Base-by-base conservation (phyloP, 768 basidiomycete genomes). In the Termitomyces heimii region DNA sequence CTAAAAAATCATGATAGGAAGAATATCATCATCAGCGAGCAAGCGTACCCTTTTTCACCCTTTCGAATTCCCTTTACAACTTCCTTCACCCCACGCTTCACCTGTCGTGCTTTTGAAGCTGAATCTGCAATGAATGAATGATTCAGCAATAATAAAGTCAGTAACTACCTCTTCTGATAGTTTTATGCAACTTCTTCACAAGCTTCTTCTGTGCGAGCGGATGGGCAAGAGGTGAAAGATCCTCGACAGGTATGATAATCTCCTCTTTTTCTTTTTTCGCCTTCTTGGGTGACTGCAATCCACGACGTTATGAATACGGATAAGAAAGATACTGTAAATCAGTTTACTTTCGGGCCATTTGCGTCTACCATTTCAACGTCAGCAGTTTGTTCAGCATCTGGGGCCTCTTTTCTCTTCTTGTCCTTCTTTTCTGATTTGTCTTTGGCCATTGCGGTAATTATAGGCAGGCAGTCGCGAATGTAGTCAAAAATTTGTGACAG, bases 21-120 rank as follows among this genome's bases (percentile, higher is more conserved):
- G 50, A 8, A 2, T 5, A 37, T 37, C 18, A 29, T 18, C 32
- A 45, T 20, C 32, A 45, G 12, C 44, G n/a, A 34, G 64, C 14
- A 13, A 18, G 76, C 87, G 59, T 65, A 88, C 93, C 97, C 97
- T 78, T 91, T 94, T 71, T 98, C 96, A 57, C 95, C 95, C 70
- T 99, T 99, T 54, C 95, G 82, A 42, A 99, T 89, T 3, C 93
- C 93, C 72, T 99, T 99, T 44, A 97, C 94, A 34, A 99, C 92
- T 72, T 99, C 97, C 73, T 98, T 98, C 48, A 99, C 96, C 40
- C 97, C 97, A 45, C 97, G 84, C 77, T 97, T 98, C 32, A 98
- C 88, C 71, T 97, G 94, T 58, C 96, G 85, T 40, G 85, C 86
- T 71, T 96, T 97, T 26, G 95, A 94, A 18, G 97, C 94, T 96